Conservation (phyloP, 768 basidiomycete genomes). For the Auriscalpium microsporum region DNA sequence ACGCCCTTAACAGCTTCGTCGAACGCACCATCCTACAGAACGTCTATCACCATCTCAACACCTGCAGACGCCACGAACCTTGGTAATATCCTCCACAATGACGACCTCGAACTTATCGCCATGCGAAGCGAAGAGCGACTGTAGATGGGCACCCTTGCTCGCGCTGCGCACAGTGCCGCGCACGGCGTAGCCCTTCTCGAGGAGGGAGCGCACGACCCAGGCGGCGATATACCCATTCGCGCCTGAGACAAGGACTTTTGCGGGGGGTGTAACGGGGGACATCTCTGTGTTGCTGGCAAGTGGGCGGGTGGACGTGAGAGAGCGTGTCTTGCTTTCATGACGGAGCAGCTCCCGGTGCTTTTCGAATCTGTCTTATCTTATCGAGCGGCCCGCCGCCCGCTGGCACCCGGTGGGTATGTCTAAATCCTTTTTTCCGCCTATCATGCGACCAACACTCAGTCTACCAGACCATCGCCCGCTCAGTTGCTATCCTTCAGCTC, state of each 20-base stretch:
- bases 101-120: constrained; percentile 33
- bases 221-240: constrained; percentile 14
- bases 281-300: neutral
- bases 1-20: constrained; percentile 37
- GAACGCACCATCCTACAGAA: constrained; percentile 23
- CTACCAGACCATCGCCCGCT: too few relatives aligned
- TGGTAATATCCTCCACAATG: constrained; percentile 39
- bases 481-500: neutral
- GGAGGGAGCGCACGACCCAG: constrained; percentile 26
- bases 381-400: too few relatives aligned
- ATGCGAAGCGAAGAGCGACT: constrained; percentile 26
- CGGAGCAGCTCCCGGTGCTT: too few relatives aligned
- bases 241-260: constrained; percentile 6
- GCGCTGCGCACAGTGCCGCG: constrained; percentile 36
- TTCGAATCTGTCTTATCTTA: too few relatives aligned
- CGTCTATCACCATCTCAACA: neutral
- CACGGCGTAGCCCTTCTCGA: constrained; percentile 32
- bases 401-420: too few relatives aligned
- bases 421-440: too few relatives aligned
- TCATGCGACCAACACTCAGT: too few relatives aligned
- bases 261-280: neutral
- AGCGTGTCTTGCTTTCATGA: too few relatives aligned
- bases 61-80: constrained; percentile 18
- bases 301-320: too few relatives aligned
- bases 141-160: constrained; percentile 36